These are phyloP conservation scores for Macadamia tetraphylla DNA, from an alignment of 164 flowering plant genomes.

Conservation along the genomic window DNA sequence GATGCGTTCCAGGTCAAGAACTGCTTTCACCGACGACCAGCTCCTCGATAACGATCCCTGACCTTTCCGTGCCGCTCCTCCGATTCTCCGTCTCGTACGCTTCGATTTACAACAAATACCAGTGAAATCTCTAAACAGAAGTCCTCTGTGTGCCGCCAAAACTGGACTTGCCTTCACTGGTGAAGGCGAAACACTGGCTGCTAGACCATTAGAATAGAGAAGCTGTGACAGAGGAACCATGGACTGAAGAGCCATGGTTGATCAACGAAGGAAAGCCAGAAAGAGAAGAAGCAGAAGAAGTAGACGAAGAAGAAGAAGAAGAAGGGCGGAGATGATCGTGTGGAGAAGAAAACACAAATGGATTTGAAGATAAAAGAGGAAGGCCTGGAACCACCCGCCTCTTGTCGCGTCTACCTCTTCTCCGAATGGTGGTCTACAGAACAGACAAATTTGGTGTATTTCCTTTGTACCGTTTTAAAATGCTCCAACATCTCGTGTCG, in stretches of 20 bases:
- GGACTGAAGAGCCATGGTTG: conserved; percentile 38
- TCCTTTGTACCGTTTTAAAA: not conserved
- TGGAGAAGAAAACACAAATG: conserved; percentile 13
- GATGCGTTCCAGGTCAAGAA: conserved; percentile 36
- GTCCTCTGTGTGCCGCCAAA: conserved; percentile 21
- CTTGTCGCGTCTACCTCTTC: conserved; percentile 12
- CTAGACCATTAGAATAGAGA: conserved; percentile 24
- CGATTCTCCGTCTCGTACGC: conserved; percentile 24
- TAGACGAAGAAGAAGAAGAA: not conserved
- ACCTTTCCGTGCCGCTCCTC: conserved; percentile 9
- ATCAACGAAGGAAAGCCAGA: not conserved
- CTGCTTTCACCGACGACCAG: conserved; percentile 34
- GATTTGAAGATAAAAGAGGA: conserved; percentile 15
- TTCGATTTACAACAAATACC: conserved; percentile 36
- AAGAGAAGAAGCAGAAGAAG: conserved; percentile 3
- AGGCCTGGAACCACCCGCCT: conserved; percentile 17
- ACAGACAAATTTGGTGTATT: not conserved
- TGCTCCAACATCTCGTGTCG: not conserved
- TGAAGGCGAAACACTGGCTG: conserved; percentile 8
- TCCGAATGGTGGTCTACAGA: not conserved
- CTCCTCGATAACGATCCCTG: conserved; percentile 7
- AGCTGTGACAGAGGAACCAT: conserved; percentile 26
- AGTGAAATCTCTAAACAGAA: conserved; percentile 40
- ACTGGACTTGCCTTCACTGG: conserved; percentile 12
- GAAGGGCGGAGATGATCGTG: conserved; percentile 13